Evolutionary conservation across 345 rosid genomes (phyloP), one percentile per base, ranked within the genome.

Genomic region (Gossypium longicalyx): DNA sequence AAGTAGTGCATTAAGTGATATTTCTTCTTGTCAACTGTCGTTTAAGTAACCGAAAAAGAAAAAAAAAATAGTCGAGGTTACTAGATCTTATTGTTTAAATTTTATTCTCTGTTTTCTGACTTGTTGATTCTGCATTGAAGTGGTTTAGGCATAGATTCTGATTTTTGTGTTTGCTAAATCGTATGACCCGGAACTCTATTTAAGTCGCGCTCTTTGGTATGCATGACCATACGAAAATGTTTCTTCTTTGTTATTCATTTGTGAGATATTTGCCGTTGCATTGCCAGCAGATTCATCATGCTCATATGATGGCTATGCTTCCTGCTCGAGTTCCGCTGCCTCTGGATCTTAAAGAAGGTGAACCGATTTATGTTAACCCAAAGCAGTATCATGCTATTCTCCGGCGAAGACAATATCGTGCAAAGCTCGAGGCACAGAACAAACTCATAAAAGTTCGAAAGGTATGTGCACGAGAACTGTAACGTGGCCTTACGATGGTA

Each of bases 351-450:
- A 77, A 83, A 0, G 87, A 83, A 70, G 78, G 84, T 67, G 98
- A 86, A 77, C 94, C 93, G 23, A 84, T 89, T 68, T 87, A 78
- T 79, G 98, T 93, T 45, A 91, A 93, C 84, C 90, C 94, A 6
- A 93, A 93, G 80, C 97, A 93, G 74, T 93, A 91, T 80, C 85
- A 71, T 57, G 98, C 91, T 44, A 93, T 93, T 58, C 90, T 93
- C 75, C 85, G 98, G 88, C 85, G 98, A 71, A 85, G 98, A 79
- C 82, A 82, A 70, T 87, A 85, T 57, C 94, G 98, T 17, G 94
- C 98, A 22, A 91, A 85, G 88, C 97, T 89, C 3, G 94, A 89
- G 82, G 97, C 97, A 75, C 89, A 85, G 73, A 89, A 91, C 87
- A 88, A 82, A 76, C 76, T 88, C 71, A 75, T 81, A 85, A 89